A percentile compares a stretch with the other conserved stretches of the same genome.
Conservation (phyloP, 2,329 filamentous ascomycete genomes). For the Penicillium concentricum region DNA sequence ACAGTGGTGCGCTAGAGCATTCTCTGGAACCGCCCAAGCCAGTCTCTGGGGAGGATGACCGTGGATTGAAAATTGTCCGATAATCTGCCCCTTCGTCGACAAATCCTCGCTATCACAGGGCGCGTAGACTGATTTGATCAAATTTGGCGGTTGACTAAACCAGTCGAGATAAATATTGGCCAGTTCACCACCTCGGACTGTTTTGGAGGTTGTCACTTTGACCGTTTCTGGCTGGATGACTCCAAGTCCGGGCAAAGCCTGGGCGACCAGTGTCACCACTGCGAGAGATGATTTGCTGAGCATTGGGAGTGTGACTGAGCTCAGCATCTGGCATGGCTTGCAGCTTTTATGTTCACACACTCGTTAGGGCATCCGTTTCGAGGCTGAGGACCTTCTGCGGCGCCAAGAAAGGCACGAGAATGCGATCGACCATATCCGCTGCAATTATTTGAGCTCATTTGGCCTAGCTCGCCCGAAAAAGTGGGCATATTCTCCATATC, state of each 20-base stretch:
- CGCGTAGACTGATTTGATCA: slow-evolving; percentile 6
- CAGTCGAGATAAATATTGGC: slow-evolving; percentile 10
- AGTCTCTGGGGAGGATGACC: slow-evolving; percentile 8
- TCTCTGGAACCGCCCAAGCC: slow-evolving; percentile 11
- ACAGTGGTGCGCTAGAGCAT: slow-evolving; percentile 5
- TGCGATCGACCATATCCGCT: neutral
- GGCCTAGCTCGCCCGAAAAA: neutral
- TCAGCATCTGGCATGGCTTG: neutral
- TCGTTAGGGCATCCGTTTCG: neutral
- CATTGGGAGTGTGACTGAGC: neutral
- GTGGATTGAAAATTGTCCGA: slow-evolving; percentile 3
- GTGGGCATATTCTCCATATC: neutral
- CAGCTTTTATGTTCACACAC: neutral
- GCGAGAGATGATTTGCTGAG: neutral
- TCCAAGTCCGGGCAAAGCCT: neutral
- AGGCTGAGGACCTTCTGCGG: slow-evolving; percentile 3
- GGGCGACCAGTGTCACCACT: neutral
- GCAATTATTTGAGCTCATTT: neutral
- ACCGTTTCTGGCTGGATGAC: neutral
- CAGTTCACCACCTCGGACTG: slow-evolving; percentile 6
- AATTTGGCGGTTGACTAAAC: neutral
- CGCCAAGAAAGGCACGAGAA: slow-evolving; percentile 3
- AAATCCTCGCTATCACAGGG: neutral
- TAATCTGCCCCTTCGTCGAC: neutral
- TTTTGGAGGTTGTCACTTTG: slow-evolving; percentile 6